These are phyloP conservation scores for Fulvia fulva DNA, from an alignment of 2,329 filamentous ascomycete genomes.

Conservation along the genomic window DNA sequence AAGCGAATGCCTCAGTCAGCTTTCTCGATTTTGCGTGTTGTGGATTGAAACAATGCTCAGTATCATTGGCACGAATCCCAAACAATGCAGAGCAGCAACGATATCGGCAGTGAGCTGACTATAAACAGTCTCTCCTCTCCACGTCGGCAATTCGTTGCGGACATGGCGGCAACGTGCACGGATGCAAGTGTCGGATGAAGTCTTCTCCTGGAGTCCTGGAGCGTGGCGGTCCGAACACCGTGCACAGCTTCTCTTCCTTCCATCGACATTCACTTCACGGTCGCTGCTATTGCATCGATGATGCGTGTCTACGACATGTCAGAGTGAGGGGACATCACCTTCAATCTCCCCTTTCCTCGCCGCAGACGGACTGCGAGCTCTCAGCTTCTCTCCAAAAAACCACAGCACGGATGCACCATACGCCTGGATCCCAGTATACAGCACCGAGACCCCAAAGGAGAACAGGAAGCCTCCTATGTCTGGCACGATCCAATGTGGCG, in stretches of 20 bases:
- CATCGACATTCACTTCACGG: background rate
- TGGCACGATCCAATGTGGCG: no score
- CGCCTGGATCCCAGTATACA: no score
- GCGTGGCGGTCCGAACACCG: background rate
- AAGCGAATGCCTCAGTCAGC: conserved; percentile 1
- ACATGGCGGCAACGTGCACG: background rate
- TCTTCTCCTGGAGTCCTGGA: background rate
- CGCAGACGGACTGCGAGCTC: no score
- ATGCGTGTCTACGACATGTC: background rate
- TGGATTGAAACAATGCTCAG: no score
- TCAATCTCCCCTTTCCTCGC: no score
- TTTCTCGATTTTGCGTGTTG: background rate
- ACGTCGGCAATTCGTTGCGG: background rate
- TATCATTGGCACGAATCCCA: background rate
- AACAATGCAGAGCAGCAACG: background rate
- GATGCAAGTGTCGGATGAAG: background rate
- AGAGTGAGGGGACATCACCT: no score
- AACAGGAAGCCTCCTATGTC: background rate
- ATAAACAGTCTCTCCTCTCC: background rate
- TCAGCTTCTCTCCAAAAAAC: background rate
- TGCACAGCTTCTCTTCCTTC: background rate
- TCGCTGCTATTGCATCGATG: background rate
- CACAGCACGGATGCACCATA: no score
- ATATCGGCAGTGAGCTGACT: background rate
- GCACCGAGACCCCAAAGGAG: no score